phyloP scores from a whole-genome alignment of 2,329 filamentous ascomycete species.

The Samsoniella hepiali region DNA sequence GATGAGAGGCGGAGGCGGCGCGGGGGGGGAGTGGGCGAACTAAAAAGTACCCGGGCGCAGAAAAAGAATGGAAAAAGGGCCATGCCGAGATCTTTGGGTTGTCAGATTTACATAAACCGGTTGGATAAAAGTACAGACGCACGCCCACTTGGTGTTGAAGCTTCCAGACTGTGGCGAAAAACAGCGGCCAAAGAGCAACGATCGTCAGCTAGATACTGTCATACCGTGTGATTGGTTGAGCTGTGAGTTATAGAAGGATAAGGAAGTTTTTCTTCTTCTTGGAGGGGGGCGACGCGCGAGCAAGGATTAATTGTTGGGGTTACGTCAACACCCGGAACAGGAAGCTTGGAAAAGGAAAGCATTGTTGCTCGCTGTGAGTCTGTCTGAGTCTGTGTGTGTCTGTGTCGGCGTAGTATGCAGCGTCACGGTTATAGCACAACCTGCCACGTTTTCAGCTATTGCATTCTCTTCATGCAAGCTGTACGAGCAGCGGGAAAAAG shows the following conservation, averaged over 20 bases:
- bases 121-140: background rate
- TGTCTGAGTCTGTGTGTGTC: too few relatives aligned
- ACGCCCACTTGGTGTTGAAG: background rate
- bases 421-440: background rate
- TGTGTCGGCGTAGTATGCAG: slow-evolving; percentile 11
- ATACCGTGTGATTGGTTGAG: background rate
- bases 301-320: background rate
- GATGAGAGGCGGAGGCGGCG: too few relatives aligned
- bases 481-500: background rate
- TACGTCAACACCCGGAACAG: slow-evolving; percentile 1
- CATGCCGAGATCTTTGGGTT: background rate
- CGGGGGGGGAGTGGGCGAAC: background rate
- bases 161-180: background rate
- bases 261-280: background rate
- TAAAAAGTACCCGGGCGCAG: background rate
- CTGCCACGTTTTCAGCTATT: slow-evolving; percentile 1
- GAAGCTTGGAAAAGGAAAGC: background rate
- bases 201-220: background rate
- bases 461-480: background rate
- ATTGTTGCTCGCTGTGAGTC: too few relatives aligned
- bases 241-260: background rate
- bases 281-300: background rate
- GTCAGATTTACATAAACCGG: background rate
- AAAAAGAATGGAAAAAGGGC: background rate
- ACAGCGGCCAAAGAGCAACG: background rate